phyloP scores from a whole-genome alignment of 306 rosid species.

The Morella rubra region DNA sequence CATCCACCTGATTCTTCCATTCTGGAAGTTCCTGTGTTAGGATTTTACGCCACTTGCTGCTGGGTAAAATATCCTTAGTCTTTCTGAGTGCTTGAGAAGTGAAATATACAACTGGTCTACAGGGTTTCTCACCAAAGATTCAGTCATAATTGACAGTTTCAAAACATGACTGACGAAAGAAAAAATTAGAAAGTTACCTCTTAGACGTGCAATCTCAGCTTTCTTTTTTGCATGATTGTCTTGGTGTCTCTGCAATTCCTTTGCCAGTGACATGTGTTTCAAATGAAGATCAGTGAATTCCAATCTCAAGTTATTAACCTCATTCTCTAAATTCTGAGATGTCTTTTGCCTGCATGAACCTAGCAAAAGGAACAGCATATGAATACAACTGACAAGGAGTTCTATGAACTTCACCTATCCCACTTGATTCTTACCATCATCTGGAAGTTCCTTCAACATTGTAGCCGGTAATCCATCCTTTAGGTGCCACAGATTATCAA shows the following conservation, averaged over 20 bases:
- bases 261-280: slow-evolving; percentile 61
- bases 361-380: slow-evolving; percentile 43
- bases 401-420: slow-evolving; percentile 13
- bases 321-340: slow-evolving; percentile 39
- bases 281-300: slow-evolving; percentile 55
- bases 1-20: no score
- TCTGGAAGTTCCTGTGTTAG: no score
- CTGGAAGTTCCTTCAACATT: slow-evolving; percentile 50
- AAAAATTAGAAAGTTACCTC: slow-evolving; percentile 42
- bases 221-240: slow-evolving; percentile 69
- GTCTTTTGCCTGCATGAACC: slow-evolving; percentile 54
- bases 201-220: slow-evolving; percentile 52
- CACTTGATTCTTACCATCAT: slow-evolving; percentile 52
- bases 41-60: no score
- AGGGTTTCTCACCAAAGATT: neutral
- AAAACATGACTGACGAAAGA: neutral
- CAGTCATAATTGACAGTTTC: neutral
- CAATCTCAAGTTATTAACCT: slow-evolving; percentile 64
- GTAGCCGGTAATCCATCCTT: slow-evolving; percentile 60
- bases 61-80: no score
- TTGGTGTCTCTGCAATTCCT: slow-evolving; percentile 53
- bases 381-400: slow-evolving; percentile 27
- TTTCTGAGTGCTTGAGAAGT: no score
- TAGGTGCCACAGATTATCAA: slow-evolving; percentile 52
- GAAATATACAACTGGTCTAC: no score